Evolutionary conservation across 169 alveolate genomes (phyloP).

Genomic region (Babesia divergens): DNA sequence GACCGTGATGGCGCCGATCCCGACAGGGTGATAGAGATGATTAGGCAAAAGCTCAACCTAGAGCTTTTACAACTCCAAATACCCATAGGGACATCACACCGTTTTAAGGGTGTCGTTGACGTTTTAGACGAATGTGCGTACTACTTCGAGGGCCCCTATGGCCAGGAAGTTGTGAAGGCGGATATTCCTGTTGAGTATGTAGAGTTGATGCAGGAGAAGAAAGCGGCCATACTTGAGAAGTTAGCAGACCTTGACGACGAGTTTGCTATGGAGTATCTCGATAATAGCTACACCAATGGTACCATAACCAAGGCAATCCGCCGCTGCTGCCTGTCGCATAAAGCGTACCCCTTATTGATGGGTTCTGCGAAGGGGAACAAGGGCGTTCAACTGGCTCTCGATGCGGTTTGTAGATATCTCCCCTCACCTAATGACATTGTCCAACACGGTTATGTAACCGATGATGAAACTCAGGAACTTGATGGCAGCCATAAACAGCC

Average conservation of each 20-base stretch:
- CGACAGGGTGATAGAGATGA: conserved; percentile 76
- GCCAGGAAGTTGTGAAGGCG: conserved; percentile 70
- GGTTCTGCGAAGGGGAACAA: conserved; percentile 94
- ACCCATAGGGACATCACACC: conserved; percentile 86
- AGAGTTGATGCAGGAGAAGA: not conserved
- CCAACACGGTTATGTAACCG: conserved; percentile 48
- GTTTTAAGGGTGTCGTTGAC: conserved; percentile 89
- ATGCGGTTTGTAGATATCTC: conserved; percentile 89
- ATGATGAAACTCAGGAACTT: conserved; percentile 24
- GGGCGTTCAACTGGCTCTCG: conserved; percentile 91
- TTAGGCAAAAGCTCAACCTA: conserved; percentile 85
- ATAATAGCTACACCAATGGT: conserved; percentile 51
- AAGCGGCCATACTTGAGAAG: conserved; percentile 12
- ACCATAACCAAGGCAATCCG: conserved; percentile 73
- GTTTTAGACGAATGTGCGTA: conserved; percentile 79
- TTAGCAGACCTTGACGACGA: conserved; percentile 91
- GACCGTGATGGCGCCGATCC: conserved; percentile 97
- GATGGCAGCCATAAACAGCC: conserved; percentile 62
- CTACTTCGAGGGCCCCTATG: conserved; percentile 86
- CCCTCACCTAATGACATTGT: conserved; percentile 87
- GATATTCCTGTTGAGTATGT: conserved; percentile 79
- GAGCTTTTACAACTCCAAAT: conserved; percentile 69
- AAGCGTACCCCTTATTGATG: conserved; percentile 88
- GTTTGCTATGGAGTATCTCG: conserved; percentile 86
- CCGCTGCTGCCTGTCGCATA: conserved; percentile 69